Base-by-base conservation (phyloP, 345 rosid species). In the Salix udensis region DNA sequence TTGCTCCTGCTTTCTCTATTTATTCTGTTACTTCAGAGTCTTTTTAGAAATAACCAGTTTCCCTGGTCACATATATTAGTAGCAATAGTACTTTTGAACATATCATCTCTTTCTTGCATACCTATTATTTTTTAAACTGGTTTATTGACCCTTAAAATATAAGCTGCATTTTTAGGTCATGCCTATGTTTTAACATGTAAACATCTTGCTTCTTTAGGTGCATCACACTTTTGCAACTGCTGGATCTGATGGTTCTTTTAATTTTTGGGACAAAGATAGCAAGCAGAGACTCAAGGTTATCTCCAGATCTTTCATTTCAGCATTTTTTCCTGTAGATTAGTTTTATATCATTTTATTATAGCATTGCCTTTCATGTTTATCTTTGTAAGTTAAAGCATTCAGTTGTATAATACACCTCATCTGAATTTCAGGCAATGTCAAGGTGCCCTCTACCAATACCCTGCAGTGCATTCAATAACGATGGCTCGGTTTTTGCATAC, bases 181-280 rank as follows among this genome's bases (percentile, higher is more conserved):
- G 68, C 52, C 26, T 19, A 19, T 42, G 36, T 74, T 40, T 19
- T 62, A 52, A 79, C 21, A 50, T 48, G 19, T 28, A 69, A 21
- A 61, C 78, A 74, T 39, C 19, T 76, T 81, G 61, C 68, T 69
- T 31, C 30, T 85, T 62, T 84, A 96, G 99, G 82, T 90, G 74
- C 94, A 91, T 81, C 98, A 93, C 77, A 96, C 99, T 26, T 94
- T 96, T 88, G 97, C 98, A 46, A 96, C 99, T 44, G 95, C 99
- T 48, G 97, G 99, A 37, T 96, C 99, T 19, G 98, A 96, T 81
- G 99, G 98, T 48, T 92, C 97, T 68, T 94, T 96, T 84, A 92
- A 92, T 77, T 96, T 96, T 80, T 96, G 99, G 99, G 99, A 96
- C 86, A 96, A 96, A 88, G 99, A 96, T 79, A 96, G 98, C 76